phyloP scores from a whole-genome alignment of 73 alveolate species.

The Symbiodinium natans region DNA sequence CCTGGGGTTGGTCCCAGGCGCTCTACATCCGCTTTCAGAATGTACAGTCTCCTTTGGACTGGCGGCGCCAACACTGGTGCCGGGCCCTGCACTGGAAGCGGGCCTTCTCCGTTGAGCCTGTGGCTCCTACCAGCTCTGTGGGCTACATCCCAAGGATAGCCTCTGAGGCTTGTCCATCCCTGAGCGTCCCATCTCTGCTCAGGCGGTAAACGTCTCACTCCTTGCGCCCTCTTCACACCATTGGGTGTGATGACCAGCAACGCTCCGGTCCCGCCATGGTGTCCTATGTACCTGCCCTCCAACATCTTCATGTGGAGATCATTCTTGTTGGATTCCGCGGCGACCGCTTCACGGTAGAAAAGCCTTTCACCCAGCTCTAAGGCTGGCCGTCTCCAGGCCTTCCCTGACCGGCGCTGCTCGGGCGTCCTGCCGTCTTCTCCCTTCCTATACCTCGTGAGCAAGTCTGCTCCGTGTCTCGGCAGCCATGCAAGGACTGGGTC shows the following conservation, averaged over 20 bases:
- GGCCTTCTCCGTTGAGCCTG: too few species aligned
- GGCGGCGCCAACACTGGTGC: too few species aligned
- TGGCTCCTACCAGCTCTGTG: too few species aligned
- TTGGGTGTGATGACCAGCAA: background rate
- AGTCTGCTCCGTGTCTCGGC: background rate
- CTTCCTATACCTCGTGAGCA: background rate
- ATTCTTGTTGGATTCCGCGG: too few species aligned
- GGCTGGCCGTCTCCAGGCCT: background rate
- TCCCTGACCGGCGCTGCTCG: background rate
- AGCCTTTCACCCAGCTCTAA: background rate
- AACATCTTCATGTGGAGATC: background rate
- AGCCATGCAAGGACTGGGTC: slow-evolving; percentile 21
- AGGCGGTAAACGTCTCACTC: background rate
- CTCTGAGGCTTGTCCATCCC: too few species aligned
- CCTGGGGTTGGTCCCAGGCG: too few species aligned
- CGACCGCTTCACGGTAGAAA: background rate
- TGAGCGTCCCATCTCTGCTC: too few species aligned
- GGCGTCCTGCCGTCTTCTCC: slow-evolving; percentile 1
- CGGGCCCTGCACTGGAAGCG: too few species aligned
- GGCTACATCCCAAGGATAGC: too few species aligned
- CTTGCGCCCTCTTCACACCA: background rate
- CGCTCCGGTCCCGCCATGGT: background rate
- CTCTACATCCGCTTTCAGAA: too few species aligned
- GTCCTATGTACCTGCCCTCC: slow-evolving; percentile 18
- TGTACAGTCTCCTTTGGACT: too few species aligned